These are phyloP conservation scores for Typha latifolia DNA, from an alignment of 176 grass and related monocot species.

Conservation along the genomic window DNA sequence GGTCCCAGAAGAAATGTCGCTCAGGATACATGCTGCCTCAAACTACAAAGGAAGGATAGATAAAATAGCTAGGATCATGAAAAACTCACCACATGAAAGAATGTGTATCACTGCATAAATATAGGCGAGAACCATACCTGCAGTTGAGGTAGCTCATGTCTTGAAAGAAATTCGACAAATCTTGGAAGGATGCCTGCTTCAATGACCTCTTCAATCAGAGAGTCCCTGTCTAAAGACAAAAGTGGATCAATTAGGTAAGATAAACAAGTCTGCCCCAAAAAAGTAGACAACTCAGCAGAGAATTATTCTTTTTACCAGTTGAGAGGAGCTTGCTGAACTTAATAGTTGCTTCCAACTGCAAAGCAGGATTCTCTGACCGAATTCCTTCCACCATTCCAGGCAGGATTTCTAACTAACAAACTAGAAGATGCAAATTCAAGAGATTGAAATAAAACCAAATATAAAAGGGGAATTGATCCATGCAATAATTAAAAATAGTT, in stretches of 20 bases:
- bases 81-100: not conserved
- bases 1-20: constrained; percentile 64
- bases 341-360: constrained; percentile 58
- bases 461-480: not conserved
- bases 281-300: constrained; percentile 7
- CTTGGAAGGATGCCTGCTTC: constrained; percentile 49
- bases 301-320: constrained; percentile 36
- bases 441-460: constrained; percentile 17
- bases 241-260: not conserved
- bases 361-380: constrained; percentile 43
- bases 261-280: constrained; percentile 1
- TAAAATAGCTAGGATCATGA: not conserved
- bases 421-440: constrained; percentile 33
- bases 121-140: constrained; percentile 33
- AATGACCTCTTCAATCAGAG: constrained; percentile 57
- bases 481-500: not conserved
- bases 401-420: constrained; percentile 58
- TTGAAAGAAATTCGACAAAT: constrained; percentile 70
- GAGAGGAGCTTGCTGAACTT: constrained; percentile 74
- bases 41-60: constrained; percentile 26
- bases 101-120: not conserved
- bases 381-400: constrained; percentile 47
- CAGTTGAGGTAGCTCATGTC: constrained; percentile 48
- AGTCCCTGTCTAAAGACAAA: constrained; percentile 36
- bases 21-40: constrained; percentile 78